Evolutionary conservation across 1,284 basidiomycete genomes (phyloP), one percentile per base, ranked within the genome.

Genomic region (Ceratobasidium theobromae): DNA sequence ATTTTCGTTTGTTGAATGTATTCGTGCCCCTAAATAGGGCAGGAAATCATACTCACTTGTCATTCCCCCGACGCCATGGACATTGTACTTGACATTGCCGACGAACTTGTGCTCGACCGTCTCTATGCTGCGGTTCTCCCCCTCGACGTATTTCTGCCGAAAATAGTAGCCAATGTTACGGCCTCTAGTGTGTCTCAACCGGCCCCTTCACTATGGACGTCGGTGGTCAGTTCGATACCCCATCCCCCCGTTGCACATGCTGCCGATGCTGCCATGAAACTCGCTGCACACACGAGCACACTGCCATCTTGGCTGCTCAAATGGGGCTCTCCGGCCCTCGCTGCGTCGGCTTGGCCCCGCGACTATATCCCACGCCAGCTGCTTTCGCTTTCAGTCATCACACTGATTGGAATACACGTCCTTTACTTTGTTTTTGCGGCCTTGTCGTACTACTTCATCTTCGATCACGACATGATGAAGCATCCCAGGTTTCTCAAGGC

Each of bases 401-500:
- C 95, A 6, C 79, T 92, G 68, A 72, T 93, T 68, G 94, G 93
- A 69, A 92, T 94, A 62, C 83, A 88, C 72, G 40, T 86, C 49
- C 81, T 95, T 55, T 95, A 99, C 78, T 96, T 98, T 77, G 66
- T 87, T 45, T 91, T 97, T 73, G 95, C 95, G 27, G 79, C 82
- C 30, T 75, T 94, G 11, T 93, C 93, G 3, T 99, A 95, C 79
- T 80, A 79, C 65, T 89, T 83, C 77, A 84, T 99, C 68, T 99
- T 98, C 84, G 95, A 99, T 79, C 89, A 95, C 73, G 87, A 95
- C 25, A 93, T 99, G 86, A 95, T 95, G 87, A 84, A 85, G 53
- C 96, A 99, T 78, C 97, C 96, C 0, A 85, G 89, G 32, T 99
- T 95, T 80, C 81, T 97, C 60, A 90, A 92, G 74, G 58, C 43